A percentile compares a stretch with the other conserved stretches of the same genome.
Conservation (phyloP, 768 basidiomycete species). For the Boletus insuetus region DNA sequence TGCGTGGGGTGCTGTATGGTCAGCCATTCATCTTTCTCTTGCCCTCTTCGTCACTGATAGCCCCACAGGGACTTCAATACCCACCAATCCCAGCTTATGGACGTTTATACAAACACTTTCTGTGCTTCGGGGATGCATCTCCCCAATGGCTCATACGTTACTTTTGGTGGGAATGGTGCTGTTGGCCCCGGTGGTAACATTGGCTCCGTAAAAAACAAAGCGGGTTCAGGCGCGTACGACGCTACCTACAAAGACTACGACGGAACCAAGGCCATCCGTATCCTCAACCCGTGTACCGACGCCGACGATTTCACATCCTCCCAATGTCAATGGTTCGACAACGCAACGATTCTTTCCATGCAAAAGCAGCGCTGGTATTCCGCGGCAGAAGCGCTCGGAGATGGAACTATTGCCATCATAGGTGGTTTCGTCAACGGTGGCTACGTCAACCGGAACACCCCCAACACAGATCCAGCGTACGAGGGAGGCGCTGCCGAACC, state of each 20-base stretch:
- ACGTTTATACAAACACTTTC: slow-evolving; percentile 66
- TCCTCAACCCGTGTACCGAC: slow-evolving; percentile 71
- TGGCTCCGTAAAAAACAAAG: slow-evolving; percentile 47
- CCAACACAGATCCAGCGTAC: slow-evolving; percentile 58
- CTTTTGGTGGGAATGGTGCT: slow-evolving; percentile 79
- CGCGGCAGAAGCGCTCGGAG: slow-evolving; percentile 65
- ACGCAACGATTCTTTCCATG: slow-evolving; percentile 60
- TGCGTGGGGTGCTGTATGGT: slow-evolving; percentile 75
- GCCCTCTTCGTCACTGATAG: background rate
- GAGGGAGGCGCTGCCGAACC: slow-evolving; percentile 76
- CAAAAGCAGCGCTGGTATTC: slow-evolving; percentile 77
- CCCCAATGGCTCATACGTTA: slow-evolving; percentile 72
- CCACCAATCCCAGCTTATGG: slow-evolving; percentile 19
- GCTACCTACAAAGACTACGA: slow-evolving; percentile 76
- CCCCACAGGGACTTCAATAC: slow-evolving; percentile 23
- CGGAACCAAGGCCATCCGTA: slow-evolving; percentile 74
- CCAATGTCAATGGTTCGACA: slow-evolving; percentile 72
- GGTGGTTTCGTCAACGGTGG: slow-evolving; percentile 80
- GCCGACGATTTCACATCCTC: slow-evolving; percentile 45
- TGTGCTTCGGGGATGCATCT: slow-evolving; percentile 83
- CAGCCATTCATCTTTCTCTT: background rate
- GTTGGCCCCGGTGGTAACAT: slow-evolving; percentile 62
- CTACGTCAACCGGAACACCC: slow-evolving; percentile 74
- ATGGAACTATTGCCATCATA: slow-evolving; percentile 77
- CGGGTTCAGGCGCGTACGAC: slow-evolving; percentile 54